Evolutionary conservation across 257 asterid genomes (phyloP), one percentile per base, ranked within the genome.

Genomic region (Fraxinus quadrangulata): DNA sequence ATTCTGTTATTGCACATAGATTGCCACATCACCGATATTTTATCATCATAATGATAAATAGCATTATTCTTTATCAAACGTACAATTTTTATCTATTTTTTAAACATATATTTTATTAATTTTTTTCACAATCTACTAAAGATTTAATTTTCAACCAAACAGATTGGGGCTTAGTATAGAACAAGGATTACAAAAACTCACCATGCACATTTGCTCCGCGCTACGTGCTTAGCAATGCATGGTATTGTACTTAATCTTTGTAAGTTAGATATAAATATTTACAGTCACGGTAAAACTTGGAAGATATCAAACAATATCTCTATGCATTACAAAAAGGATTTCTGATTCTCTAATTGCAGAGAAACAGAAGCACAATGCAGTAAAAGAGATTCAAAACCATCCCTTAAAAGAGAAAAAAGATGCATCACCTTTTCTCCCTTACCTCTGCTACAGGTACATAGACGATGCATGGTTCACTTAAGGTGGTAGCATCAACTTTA

Each of bases 361-460:
- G 89, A 78, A 80, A 66, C 49, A 69, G 78, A 67, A 17, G 76
- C 54, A 34, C 28, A 10, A 21, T 28, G 4, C n/a, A 49, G 56
- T 3, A 76, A 30, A 65, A 54, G 56, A 9, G 72, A 37, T 6
- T 30, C 67, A 73, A 73, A 73, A 73, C 73, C 80, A 77, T 33
- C 74, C 67, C 40, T 73, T 59, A 39, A 13, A 49, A 7, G 28
- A n/a, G 16, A 31, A 28, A 71, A 34, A 71, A 67, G 5, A 24
- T 10, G 1, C 30, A 26, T 87, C 90, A 91, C 85, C 85, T 78
- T 72, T 88, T 91, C 84, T 91, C 99, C 86, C 79, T 90, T 40
- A 95, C 82, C 85, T 89, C 90, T 74, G 98, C 98, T 70, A 95
- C 81, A 31, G 99, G 99, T 75, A 95, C 91, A 54, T 81, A 89